Evolutionary conservation across 345 rosid species (phyloP), one percentile per base, ranked within the genome.

Genomic region (Populus tremula): DNA sequence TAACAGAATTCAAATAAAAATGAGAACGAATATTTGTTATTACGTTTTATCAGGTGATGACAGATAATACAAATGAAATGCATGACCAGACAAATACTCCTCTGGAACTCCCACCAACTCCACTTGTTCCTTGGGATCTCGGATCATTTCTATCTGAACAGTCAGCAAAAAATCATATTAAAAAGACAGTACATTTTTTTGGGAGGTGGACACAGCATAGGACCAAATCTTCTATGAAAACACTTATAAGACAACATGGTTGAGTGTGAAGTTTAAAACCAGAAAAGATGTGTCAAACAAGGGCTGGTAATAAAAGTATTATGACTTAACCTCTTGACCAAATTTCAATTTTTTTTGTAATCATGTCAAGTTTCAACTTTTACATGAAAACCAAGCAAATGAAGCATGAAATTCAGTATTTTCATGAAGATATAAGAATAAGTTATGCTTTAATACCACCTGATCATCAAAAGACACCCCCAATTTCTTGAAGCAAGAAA

Each of bases 21-120:
- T 45, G n/a, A 50, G 8, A 41, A 20, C 4, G 53, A 35, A 69
- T 62, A 65, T 36, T 20, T 31, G 74, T 41, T 12, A 75, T 85
- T 90, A 96, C 98, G 94, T 93, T 84, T 89, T 73, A 87, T 93
- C 98, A 0, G 95, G 96, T 56, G 99, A 93, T 76, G 94, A 83
- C 82, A 96, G 89, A 84, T 90, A 96, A 83, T 92, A 93, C 84
- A 90, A 82, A 83, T 92, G 99, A 84, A 92, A 96, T 65, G 99
- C 99, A 31, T 96, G 99, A 70, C 99, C 97, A 76, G 88, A 23
- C 73, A 96, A 84, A 84, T 87, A 82, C 77, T 96, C 99, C 78
- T 96, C 91, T 0, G 94, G 96, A 81, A 96, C 97, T 67, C 97
- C 98, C 23, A 93, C 94, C 93, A 91, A 90, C 85, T 92, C 97